Evolutionary conservation across 2,329 filamentous ascomycete genomes (phyloP), one percentile per base, ranked within the genome.

Genomic region (Colletotrichum eleusines): DNA sequence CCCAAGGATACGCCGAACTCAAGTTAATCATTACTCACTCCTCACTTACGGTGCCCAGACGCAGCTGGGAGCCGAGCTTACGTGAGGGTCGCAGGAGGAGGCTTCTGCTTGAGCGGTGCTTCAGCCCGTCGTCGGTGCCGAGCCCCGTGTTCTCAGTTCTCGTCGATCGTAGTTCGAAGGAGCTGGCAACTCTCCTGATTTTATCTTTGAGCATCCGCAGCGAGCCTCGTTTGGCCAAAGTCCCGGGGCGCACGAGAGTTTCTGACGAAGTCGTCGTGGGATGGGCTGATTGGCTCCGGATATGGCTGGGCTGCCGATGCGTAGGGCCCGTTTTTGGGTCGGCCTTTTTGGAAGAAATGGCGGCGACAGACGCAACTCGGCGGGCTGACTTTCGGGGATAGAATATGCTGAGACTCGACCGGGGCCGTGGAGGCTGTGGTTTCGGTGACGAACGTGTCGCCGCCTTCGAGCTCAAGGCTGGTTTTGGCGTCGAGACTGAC

Each of bases 131-230:
- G 14, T 40, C 65, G 5, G 16, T 23, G 20, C 31, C n/a, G 9
- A 33, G 35, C 8, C 50, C 53, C 28, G 42, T 6, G 8, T 18
- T 35, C 23, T 71, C 64, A 16, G 48, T 40, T 33, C 38, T 63
- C 14, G 44, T 20, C 1, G 64, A 35, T n/a, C 69, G 69, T 3
- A 71, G 58, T 48, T 71, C 69, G 23, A 71, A 68, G 5, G 69
- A 66, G 59, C 69, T 71, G 11, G 69, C 69, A n/a, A 71, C 69
- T 5, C 69, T 58, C 7, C 69, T 59, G 3, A 71, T 59, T 40
- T 63, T 71, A 12, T 71, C 69, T 33, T 60, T 71, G 0, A 71
- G 33, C 8, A 42, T 42, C 0, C 69, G 64, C 1, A 71, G 16
- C 1, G 69, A 71, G 38, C 69, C 61, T 16, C 69, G 38, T 33